Percentiles rank a stretch among this genome's conserved stretches.
Evolutionary conservation across 2,329 filamentous ascomycete genomes (phyloP).

Genomic region (Xylaria sp.): DNA sequence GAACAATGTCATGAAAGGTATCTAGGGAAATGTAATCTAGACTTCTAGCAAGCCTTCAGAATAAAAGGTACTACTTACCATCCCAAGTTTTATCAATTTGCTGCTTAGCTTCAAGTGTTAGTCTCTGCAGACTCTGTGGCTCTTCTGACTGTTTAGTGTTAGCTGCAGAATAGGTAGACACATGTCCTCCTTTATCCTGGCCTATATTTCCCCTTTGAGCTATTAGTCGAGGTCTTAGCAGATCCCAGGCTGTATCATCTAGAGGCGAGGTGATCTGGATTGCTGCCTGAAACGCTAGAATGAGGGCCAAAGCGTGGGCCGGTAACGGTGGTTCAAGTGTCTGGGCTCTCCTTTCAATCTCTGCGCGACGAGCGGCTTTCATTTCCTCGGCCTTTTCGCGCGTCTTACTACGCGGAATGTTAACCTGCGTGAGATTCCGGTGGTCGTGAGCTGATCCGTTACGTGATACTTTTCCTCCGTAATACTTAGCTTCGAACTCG

Average conservation of each 20-base stretch:
- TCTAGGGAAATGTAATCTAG: too few species aligned
- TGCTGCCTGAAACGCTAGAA: constrained; percentile 79
- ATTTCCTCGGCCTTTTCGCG: constrained; percentile 71
- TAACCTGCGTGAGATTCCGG: constrained; percentile 29
- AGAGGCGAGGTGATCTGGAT: constrained; percentile 75
- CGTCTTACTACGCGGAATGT: constrained; percentile 56
- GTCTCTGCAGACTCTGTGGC: constrained; percentile 40
- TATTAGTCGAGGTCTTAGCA: constrained; percentile 74
- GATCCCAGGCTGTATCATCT: constrained; percentile 75
- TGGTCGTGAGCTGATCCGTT: not conserved
- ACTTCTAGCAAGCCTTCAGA: not conserved
- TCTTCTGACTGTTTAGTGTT: constrained; percentile 51
- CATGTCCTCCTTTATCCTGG: constrained; percentile 54
- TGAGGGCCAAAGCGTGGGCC: constrained; percentile 71
- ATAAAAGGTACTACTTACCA: constrained; percentile 22
- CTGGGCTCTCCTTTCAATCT: constrained; percentile 77
- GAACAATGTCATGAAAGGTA: not conserved
- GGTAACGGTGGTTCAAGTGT: constrained; percentile 73
- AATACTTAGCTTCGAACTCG: constrained; percentile 9
- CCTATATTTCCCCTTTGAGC: constrained; percentile 75
- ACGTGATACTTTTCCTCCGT: constrained; percentile 2
- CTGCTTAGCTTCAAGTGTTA: constrained; percentile 64
- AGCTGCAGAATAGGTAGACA: constrained; percentile 47
- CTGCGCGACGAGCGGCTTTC: constrained; percentile 71
- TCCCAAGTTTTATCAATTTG: constrained; percentile 77